Evolutionary conservation across 129 eudicot species (phyloP), one percentile per base, ranked within the genome.

Genomic region (Centella asiatica): DNA sequence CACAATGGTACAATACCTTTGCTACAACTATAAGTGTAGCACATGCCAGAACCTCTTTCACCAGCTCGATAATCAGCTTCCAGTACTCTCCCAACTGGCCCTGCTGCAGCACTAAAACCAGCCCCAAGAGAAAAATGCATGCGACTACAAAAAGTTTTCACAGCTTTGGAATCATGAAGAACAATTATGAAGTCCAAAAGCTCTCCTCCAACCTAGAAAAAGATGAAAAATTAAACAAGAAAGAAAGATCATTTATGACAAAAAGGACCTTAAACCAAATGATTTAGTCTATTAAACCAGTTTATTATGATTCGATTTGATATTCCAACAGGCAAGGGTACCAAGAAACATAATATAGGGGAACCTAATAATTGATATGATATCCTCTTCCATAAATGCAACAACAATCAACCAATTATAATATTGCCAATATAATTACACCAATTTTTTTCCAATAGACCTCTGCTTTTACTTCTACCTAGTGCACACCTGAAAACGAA

Each of bases 41-140:
- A 93, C 78, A 93, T 78, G 71, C 99, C 99, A 70, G 96, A 93
- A 48, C 99, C 99, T 77, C 67, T 82, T 57, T 87, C 99, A 59
- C 99, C 96, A 26, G 99, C 99, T 78, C 99, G 85, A 57, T 87
- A 40, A 78, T 93, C 99, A n/a, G 99, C 96, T 87, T 93, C 99
- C 52, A 88, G 60, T 65, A 88, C 96, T 69, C 99, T 87, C 57
- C 96, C 99, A 67, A 88, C 69, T n/a, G 96, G 99, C 55, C 96
- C 99, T 47, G 96, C 99, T 13, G 99, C 96, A 78, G 88, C 96
- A 85, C 99, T 93, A 73, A 96, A 93, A 55, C 99, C 99, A 63
- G 89, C 99, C 54, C 99, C 99, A 75, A 93, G 83, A 67, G 99
- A 93, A 79, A 93, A 85, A 78, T 93, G 99, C 96, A 93, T 76